phyloP scores from a whole-genome alignment of 257 asterid genomes.

The Solanum sitiens region DNA sequence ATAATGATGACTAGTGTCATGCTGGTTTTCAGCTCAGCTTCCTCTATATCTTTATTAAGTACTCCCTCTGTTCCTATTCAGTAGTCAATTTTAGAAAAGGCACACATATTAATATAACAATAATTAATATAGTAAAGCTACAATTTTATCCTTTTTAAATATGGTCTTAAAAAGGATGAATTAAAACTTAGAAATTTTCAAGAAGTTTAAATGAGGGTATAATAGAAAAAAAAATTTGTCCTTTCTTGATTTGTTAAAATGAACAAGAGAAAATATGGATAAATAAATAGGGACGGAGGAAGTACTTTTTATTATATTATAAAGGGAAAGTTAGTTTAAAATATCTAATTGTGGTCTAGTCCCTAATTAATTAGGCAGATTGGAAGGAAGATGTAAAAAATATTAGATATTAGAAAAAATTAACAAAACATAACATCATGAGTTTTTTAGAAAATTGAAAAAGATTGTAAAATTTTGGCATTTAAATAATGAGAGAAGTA shows the following conservation, averaged over 20 bases:
- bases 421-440: background rate
- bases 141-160: no score
- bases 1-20: background rate
- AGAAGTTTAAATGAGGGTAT: no score
- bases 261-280: no score
- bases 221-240: no score
- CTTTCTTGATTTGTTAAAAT: no score
- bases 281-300: no score
- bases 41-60: background rate
- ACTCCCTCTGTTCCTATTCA: no score
- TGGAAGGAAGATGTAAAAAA: background rate
- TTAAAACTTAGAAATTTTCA: no score
- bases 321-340: background rate
- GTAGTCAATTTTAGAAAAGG: no score
- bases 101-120: no score
- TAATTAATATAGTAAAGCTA: no score
- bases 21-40: background rate
- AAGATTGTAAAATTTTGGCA: background rate
- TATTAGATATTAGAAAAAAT: background rate
- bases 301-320: background rate
- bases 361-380: background rate
- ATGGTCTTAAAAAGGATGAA: no score
- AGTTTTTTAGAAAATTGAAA: background rate
- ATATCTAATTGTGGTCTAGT: background rate
- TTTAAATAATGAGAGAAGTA: background rate